Percentiles rank a stretch among this genome's conserved stretches.
Evolutionary conservation across 108 stramenopile species (phyloP).

Genomic region (Cyclostephanos tholiformis): DNA sequence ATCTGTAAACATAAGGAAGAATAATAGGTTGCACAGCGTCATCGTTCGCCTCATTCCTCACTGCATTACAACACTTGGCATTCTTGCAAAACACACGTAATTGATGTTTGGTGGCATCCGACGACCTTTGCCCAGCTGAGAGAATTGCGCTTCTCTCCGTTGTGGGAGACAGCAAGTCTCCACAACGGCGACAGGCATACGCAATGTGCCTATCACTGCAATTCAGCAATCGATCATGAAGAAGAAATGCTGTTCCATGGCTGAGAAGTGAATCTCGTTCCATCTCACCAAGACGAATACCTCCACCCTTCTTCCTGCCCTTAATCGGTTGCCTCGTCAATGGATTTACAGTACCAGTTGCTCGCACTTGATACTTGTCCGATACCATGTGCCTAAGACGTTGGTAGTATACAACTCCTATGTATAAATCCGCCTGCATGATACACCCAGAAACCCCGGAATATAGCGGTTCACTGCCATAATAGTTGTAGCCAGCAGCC

Average conservation of each 20-base stretch:
- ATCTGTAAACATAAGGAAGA: conserved; percentile 98
- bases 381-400: conserved; percentile 99
- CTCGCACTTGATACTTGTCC: conserved; percentile 98
- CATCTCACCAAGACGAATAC: conserved; percentile 99
- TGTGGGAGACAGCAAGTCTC: conserved; percentile 84
- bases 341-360: conserved; percentile 94
- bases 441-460: conserved; percentile 95
- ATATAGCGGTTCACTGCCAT: conserved; percentile 98
- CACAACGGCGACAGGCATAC: conserved; percentile 91
- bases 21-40: conserved; percentile 86
- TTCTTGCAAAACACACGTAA: conserved; percentile 81
- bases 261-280: conserved; percentile 97
- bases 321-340: conserved; percentile 99
- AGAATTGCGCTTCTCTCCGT: conserved; percentile 80
- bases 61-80: conserved; percentile 71
- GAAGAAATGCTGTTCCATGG: conserved; percentile 94
- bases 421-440: conserved; percentile 98
- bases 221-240: conserved; percentile 94
- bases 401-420: conserved; percentile 99
- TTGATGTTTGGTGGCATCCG: conserved; percentile 72
- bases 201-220: conserved; percentile 95
- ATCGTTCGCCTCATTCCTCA: conserved; percentile 73
- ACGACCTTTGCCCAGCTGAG: conserved; percentile 74
- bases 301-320: conserved; percentile 97
- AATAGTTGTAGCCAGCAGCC: conserved; percentile 97